Evolutionary conservation across 2,329 filamentous ascomycete species (phyloP).

Genomic region (Coniochaeta hoffmannii): DNA sequence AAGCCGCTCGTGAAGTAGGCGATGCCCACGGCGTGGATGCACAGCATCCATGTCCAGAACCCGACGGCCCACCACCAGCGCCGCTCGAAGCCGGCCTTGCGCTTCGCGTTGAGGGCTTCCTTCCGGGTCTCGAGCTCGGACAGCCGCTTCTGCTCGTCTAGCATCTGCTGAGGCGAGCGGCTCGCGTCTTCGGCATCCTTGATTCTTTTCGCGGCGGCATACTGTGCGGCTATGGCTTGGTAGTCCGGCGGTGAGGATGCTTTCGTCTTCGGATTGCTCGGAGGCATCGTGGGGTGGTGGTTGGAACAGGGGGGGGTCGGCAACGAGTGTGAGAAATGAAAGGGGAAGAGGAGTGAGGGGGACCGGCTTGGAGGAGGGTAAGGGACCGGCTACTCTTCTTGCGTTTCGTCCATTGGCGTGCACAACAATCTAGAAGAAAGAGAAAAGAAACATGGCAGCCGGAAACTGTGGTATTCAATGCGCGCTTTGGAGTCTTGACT

Average conservation of each 20-base stretch:
- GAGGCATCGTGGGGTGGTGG: slow-evolving; percentile 10
- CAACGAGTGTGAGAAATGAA: slow-evolving; percentile 2
- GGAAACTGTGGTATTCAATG: neutral
- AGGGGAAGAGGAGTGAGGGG: neutral
- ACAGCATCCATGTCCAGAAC: slow-evolving; percentile 65
- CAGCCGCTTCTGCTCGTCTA: slow-evolving; percentile 23
- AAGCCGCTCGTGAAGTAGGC: slow-evolving; percentile 94
- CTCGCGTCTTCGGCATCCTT: slow-evolving; percentile 35
- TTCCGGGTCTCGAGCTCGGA: slow-evolving; percentile 35
- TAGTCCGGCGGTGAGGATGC: slow-evolving; percentile 32
- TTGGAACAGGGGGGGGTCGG: neutral
- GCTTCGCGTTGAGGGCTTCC: slow-evolving; percentile 36
- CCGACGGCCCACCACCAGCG: slow-evolving; percentile 52
- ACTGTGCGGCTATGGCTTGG: slow-evolving; percentile 45
- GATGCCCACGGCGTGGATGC: slow-evolving; percentile 72
- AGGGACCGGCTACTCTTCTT: neutral
- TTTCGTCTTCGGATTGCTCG: slow-evolving; percentile 17
- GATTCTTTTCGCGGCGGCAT: slow-evolving; percentile 43
- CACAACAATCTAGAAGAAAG: neutral
- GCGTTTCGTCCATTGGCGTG: slow-evolving; percentile 1
- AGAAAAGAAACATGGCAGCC: neutral
- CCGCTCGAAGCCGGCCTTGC: slow-evolving; percentile 41
- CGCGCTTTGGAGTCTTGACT: neutral
- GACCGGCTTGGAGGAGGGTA: neutral
- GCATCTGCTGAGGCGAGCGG: slow-evolving; percentile 11